Evolutionary conservation across 495 filamentous ascomycete genomes (phyloP).

Genomic region (Podospora pseudocomata): DNA sequence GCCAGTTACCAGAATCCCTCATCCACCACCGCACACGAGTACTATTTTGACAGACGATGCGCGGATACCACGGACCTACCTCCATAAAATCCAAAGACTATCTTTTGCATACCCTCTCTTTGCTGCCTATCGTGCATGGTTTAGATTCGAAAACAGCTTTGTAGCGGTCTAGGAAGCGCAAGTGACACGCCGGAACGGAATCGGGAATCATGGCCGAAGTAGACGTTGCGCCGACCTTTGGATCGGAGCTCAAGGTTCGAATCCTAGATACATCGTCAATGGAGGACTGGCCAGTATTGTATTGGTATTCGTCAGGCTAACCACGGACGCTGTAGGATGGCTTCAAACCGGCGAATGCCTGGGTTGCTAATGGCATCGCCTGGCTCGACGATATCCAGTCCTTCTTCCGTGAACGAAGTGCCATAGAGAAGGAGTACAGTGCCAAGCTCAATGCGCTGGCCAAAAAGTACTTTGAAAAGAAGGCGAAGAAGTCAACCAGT

Average conservation of each 20-base stretch:
- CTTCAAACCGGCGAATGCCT: conserved; percentile 89
- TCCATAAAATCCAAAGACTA: conserved; percentile 2
- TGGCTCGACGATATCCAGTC: conserved; percentile 97
- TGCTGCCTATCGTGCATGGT: conserved; percentile 24
- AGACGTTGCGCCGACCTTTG: conserved; percentile 74
- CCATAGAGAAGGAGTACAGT: conserved; percentile 94
- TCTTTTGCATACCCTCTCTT: conserved; percentile 13
- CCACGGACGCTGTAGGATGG: conserved; percentile 60
- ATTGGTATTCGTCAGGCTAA: conserved; percentile 11
- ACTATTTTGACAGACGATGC: neutral
- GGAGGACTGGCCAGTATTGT: neutral
- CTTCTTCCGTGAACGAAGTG: conserved; percentile 92
- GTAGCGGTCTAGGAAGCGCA: conserved; percentile 12
- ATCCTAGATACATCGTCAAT: neutral
- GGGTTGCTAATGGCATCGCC: conserved; percentile 82
- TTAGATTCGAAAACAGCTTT: conserved; percentile 13
- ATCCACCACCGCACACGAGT: conserved; percentile 2
- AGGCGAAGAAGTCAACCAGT: conserved; percentile 80
- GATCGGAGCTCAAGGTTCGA: conserved; percentile 82
- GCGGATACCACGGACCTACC: conserved; percentile 4
- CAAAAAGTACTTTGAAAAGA: conserved; percentile 96
- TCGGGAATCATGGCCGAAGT: conserved; percentile 62
- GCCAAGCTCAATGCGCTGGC: conserved; percentile 79
- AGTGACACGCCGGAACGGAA: neutral
- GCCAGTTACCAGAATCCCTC: neutral